Evolutionary conservation across 164 flowering plant species (phyloP).

Genomic region (Echeveria elegans): DNA sequence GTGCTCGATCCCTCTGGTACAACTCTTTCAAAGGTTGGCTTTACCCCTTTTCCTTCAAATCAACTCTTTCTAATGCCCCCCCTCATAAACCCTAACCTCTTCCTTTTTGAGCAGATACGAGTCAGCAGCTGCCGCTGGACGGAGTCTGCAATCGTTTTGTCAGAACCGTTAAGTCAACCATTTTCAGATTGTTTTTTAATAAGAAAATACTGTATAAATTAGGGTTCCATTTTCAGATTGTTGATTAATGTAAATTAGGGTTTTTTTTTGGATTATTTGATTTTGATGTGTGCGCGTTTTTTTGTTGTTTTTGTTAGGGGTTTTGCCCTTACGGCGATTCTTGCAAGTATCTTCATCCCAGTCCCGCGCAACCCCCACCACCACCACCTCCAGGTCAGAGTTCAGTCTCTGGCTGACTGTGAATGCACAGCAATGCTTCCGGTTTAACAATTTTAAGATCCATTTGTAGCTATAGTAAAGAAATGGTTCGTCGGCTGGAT

Average conservation of each 20-base stretch:
- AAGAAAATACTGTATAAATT: too few species aligned
- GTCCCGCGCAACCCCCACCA: too few species aligned
- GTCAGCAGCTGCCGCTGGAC: not conserved
- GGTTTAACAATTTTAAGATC: too few species aligned
- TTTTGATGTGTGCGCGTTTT: not conserved
- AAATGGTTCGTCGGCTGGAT: too few species aligned
- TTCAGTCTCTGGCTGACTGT: too few species aligned
- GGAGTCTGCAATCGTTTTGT: constrained; percentile 67
- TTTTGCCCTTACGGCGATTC: constrained; percentile 74
- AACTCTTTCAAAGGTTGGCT: constrained; percentile 36
- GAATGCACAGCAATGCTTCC: too few species aligned
- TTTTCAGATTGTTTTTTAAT: not conserved
- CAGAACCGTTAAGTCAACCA: constrained; percentile 34
- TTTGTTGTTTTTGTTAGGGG: too few species aligned
- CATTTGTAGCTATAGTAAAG: too few species aligned
- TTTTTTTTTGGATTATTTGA: not conserved
- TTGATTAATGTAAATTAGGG: not conserved
- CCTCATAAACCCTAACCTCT: not conserved
- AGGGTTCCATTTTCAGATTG: not conserved
- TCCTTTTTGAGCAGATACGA: not conserved
- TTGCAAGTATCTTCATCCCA: constrained; percentile 74
- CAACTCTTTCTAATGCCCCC: not conserved
- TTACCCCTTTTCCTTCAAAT: not conserved
- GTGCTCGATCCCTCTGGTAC: constrained; percentile 74
- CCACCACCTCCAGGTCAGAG: constrained; percentile 11